Evolutionary conservation across 2,329 filamentous ascomycete genomes (phyloP), one percentile per base, ranked within the genome.

Genomic region (Lecanicillium sp.): DNA sequence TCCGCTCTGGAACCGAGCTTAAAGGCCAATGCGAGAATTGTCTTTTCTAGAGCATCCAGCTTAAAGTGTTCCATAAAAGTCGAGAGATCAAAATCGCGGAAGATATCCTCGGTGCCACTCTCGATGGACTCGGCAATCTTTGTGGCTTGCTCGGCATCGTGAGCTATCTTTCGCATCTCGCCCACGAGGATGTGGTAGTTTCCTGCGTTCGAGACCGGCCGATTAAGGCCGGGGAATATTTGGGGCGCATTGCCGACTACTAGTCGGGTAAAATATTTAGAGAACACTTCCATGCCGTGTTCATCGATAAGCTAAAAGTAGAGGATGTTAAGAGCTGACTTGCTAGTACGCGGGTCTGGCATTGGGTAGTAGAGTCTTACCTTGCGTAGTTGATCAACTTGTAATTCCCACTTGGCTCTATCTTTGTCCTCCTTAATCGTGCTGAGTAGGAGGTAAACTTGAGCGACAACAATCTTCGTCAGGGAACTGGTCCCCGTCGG

Each of bases 251-350:
- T 96, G 66, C 83, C 82, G 64, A 84, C 84, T 57, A 98, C 79
- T 59, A 97, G 74, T 64, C 90, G 87, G 63, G 87, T 82, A 65
- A 98, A 94, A 64, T 92, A 96, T 71, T 89, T 94, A 44, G 87
- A 81, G 62, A 89, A 96, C 59, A 96, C 88, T 74, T 98, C 94
- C 90, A 98, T 98, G 59, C 89, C 89, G 88, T 94, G 83, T 56
- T 90, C 89, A 78, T 95, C 83, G 68, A 97, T 84, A 61, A 97
- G 81, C 86, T 95, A 48, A 41, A 33, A 29, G 34, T 10, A 17
- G 33, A 20, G 13, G 22, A 30, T n/a, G 45, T 60, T 36, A 57
- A 47, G 35, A 30, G 28, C 27, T 12, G 8, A 25, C 11, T 25
- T 15, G 18, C 10, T 12, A 15, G n/a, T 17, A 15, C 11, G 20